phyloP scores from a whole-genome alignment of 805 yeast genomes.

The Huiozyma naganishii region DNA sequence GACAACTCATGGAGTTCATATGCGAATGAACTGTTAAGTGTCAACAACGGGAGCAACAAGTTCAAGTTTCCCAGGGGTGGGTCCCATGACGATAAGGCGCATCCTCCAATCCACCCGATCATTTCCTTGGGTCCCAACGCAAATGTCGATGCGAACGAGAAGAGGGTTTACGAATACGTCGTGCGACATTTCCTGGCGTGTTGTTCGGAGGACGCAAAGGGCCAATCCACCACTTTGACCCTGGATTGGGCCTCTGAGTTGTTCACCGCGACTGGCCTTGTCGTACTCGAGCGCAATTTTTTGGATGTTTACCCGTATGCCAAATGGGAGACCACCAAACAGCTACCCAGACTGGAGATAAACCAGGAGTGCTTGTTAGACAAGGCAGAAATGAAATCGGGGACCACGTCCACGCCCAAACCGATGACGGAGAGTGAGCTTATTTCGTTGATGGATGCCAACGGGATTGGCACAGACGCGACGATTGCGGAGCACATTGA shows the following conservation, averaged over 20 bases:
- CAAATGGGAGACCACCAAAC: conserved; percentile 60
- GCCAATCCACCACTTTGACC: conserved; percentile 50
- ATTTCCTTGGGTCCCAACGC: conserved; percentile 25
- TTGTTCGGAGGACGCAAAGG: conserved; percentile 85
- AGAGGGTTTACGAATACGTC: conserved; percentile 75
- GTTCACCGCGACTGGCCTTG: conserved; percentile 64
- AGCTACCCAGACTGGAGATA: conserved; percentile 51
- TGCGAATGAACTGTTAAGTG: conserved; percentile 36
- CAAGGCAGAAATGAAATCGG: conserved; percentile 52
- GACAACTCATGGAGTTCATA: conserved; percentile 68
- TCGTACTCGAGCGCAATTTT: conserved; percentile 64
- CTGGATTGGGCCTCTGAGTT: conserved; percentile 70
- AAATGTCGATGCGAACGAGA: conserved; percentile 31
- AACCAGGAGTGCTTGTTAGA: conserved; percentile 49
- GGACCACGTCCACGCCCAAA: conserved; percentile 71
- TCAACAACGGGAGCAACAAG: conserved; percentile 27
- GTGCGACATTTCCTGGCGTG: conserved; percentile 82
- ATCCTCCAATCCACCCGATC: conserved; percentile 94
- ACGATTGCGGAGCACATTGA: conserved; percentile 97
- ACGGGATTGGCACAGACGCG: conserved; percentile 98
- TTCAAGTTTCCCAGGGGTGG: conserved; percentile 71
- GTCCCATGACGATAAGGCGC: conserved; percentile 83
- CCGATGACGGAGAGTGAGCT: conserved; percentile 87
- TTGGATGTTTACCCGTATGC: conserved; percentile 71
- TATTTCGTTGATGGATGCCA: conserved; percentile 87